Conservation (phyloP, 768 basidiomycete genomes). For the Trametes sanguinea region DNA sequence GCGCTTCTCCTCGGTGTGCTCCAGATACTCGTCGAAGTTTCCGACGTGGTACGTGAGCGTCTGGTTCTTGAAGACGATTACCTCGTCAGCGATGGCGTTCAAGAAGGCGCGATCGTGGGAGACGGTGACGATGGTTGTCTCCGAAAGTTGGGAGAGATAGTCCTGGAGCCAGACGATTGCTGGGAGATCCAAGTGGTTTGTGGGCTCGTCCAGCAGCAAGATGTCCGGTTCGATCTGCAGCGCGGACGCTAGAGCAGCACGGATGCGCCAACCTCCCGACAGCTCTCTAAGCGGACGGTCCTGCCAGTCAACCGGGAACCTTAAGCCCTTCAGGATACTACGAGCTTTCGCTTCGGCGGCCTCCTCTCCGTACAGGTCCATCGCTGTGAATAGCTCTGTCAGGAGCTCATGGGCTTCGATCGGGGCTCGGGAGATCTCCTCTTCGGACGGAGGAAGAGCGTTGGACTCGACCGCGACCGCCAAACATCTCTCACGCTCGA, state of each 20-base stretch:
- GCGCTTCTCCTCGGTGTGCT: constrained; percentile 25
- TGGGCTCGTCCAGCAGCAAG: constrained; percentile 90
- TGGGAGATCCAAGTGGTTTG: constrained; percentile 96
- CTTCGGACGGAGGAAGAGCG: constrained; percentile 1
- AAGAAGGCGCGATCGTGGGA: constrained; percentile 30
- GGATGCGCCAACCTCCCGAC: constrained; percentile 22
- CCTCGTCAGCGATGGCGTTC: constrained; percentile 27
- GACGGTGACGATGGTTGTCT: constrained; percentile 25
- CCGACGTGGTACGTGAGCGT: constrained; percentile 26
- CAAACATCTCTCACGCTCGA: constrained; percentile 23
- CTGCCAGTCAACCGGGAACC: constrained; percentile 11
- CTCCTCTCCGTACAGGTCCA: constrained; percentile 23
- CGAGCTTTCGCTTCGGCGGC: constrained; percentile 96
- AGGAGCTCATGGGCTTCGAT: constrained; percentile 24
- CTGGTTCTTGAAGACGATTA: constrained; percentile 24
- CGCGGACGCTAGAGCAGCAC: constrained; percentile 63
- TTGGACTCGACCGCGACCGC: constrained; percentile 16
- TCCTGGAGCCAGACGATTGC: constrained; percentile 56
- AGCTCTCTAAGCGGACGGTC: constrained; percentile 19
- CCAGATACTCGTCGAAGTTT: constrained; percentile 25
- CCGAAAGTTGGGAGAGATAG: constrained; percentile 16
- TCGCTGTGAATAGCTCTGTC: constrained; percentile 23
- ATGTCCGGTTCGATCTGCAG: constrained; percentile 92
- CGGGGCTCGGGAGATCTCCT: constrained; percentile 7
- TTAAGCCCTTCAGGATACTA: constrained; percentile 32